Percentiles rank a stretch among this genome's conserved stretches.
phyloP scores from a whole-genome alignment of 306 rosid species.

The Glycine tomentella region DNA sequence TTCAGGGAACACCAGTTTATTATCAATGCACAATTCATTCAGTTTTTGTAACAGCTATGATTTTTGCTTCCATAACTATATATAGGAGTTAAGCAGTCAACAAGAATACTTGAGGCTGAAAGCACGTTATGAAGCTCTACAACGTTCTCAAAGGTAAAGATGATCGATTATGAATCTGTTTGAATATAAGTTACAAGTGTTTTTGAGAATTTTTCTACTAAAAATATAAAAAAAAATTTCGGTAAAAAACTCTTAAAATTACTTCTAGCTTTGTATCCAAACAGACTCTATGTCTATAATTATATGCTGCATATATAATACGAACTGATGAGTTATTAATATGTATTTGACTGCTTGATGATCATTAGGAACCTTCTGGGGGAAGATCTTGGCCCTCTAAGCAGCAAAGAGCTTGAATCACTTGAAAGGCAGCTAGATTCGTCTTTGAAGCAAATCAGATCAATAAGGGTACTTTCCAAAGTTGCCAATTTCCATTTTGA shows the following conservation, averaged over 20 bases:
- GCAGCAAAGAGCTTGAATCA: slow-evolving; percentile 87
- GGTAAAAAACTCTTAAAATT: too few species aligned
- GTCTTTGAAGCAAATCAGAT: slow-evolving; percentile 88
- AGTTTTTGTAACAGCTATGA: background rate
- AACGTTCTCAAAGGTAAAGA: slow-evolving; percentile 79
- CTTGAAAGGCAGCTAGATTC: slow-evolving; percentile 94
- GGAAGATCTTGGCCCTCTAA: slow-evolving; percentile 91
- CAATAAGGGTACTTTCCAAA: slow-evolving; percentile 68
- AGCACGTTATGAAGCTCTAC: slow-evolving; percentile 83
- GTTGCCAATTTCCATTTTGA: background rate
- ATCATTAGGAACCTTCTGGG: slow-evolving; percentile 72
- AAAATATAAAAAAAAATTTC: too few species aligned
- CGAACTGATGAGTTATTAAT: background rate
- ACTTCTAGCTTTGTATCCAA: too few species aligned
- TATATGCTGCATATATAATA: background rate
- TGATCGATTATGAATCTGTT: too few species aligned
- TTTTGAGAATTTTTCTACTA: too few species aligned
- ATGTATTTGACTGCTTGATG: background rate
- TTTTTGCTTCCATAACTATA: slow-evolving; percentile 23
- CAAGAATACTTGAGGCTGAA: slow-evolving; percentile 96
- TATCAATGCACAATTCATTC: too few species aligned
- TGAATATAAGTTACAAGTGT: too few species aligned
- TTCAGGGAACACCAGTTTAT: too few species aligned
- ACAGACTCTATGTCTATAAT: background rate
- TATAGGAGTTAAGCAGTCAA: slow-evolving; percentile 90